A percentile compares a stretch with the other conserved stretches of the same genome.
Evolutionary conservation across 1,284 basidiomycete genomes (phyloP).

Genomic region (Somion occarium): DNA sequence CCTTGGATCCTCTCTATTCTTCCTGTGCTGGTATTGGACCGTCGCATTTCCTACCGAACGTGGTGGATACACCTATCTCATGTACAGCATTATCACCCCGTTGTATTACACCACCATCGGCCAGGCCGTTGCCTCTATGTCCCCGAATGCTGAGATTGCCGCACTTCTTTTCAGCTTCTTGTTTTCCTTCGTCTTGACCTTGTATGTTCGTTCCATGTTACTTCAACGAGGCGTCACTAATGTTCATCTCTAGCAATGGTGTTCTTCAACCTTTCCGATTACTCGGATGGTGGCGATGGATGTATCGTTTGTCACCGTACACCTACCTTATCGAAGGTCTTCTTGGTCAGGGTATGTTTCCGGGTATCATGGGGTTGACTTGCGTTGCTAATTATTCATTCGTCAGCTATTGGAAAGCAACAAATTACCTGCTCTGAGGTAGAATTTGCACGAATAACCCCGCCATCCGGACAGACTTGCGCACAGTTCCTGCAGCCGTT

Average conservation of each 20-base stretch:
- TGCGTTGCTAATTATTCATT: background rate
- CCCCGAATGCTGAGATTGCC: constrained; percentile 62
- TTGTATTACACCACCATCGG: constrained; percentile 47
- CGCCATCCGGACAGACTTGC: constrained; percentile 63
- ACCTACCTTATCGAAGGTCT: constrained; percentile 64
- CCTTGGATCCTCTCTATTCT: constrained; percentile 51
- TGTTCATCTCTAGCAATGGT: constrained; percentile 41
- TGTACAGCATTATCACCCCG: constrained; percentile 48
- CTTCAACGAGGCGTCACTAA: constrained; percentile 1
- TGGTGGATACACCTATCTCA: constrained; percentile 55
- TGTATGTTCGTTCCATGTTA: constrained; percentile 37
- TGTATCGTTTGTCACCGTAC: constrained; percentile 77
- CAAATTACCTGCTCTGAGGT: constrained; percentile 38
- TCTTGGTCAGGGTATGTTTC: constrained; percentile 40
- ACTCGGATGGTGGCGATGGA: constrained; percentile 82
- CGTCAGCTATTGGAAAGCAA: constrained; percentile 31
- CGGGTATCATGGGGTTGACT: background rate
- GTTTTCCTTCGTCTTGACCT: constrained; percentile 59
- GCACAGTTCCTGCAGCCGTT: constrained; percentile 50
- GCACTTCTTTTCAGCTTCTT: constrained; percentile 61
- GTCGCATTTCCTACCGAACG: constrained; percentile 51
- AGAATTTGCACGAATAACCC: constrained; percentile 44
- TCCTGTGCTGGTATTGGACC: constrained; percentile 70
- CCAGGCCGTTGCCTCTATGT: constrained; percentile 58
- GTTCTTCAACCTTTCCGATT: constrained; percentile 58